Percentiles rank a stretch among this genome's conserved stretches.
These are phyloP conservation scores for Pleurotus citrinopileatus DNA, from an alignment of 768 basidiomycete genomes.

Conservation along the genomic window DNA sequence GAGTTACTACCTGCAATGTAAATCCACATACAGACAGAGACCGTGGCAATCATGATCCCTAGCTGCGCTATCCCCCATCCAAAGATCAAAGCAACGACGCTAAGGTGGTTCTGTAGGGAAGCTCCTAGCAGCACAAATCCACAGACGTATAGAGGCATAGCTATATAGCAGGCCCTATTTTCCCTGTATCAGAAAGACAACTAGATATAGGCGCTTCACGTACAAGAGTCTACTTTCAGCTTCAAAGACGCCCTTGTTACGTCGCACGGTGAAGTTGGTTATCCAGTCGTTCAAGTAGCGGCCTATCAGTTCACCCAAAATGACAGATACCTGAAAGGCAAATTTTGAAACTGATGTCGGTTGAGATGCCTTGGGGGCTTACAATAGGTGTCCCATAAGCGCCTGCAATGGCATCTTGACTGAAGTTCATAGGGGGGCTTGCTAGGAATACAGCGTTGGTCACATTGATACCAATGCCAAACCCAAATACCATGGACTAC, in stretches of 20 bases:
- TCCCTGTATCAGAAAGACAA: neutral
- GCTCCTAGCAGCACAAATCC: slow-evolving; percentile 54
- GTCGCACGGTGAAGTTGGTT: slow-evolving; percentile 26
- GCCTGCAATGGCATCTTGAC: slow-evolving; percentile 36
- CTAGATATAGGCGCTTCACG: slow-evolving; percentile 7
- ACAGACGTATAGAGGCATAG: slow-evolving; percentile 47
- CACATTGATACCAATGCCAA: slow-evolving; percentile 33
- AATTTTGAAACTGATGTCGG: neutral
- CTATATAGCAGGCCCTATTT: slow-evolving; percentile 48
- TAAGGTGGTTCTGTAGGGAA: slow-evolving; percentile 43
- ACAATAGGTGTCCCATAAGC: slow-evolving; percentile 38
- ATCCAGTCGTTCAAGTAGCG: slow-evolving; percentile 37
- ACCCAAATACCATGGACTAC: slow-evolving; percentile 27
- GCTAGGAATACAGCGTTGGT: slow-evolving; percentile 26
- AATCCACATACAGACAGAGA: slow-evolving; percentile 51
- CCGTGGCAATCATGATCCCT: slow-evolving; percentile 57
- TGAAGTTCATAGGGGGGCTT: slow-evolving; percentile 34
- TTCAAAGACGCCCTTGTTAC: slow-evolving; percentile 38
- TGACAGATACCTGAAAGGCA: slow-evolving; percentile 27
- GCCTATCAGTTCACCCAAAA: slow-evolving; percentile 36
- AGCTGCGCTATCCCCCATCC: slow-evolving; percentile 63
- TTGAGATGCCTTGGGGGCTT: slow-evolving; percentile 11
- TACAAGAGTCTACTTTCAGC: slow-evolving; percentile 50
- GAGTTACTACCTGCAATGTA: slow-evolving; percentile 31
- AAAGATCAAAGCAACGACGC: slow-evolving; percentile 46